These are phyloP conservation scores for Elsinoe australis DNA, from an alignment of 2,329 filamentous ascomycete species.

Conservation along the genomic window DNA sequence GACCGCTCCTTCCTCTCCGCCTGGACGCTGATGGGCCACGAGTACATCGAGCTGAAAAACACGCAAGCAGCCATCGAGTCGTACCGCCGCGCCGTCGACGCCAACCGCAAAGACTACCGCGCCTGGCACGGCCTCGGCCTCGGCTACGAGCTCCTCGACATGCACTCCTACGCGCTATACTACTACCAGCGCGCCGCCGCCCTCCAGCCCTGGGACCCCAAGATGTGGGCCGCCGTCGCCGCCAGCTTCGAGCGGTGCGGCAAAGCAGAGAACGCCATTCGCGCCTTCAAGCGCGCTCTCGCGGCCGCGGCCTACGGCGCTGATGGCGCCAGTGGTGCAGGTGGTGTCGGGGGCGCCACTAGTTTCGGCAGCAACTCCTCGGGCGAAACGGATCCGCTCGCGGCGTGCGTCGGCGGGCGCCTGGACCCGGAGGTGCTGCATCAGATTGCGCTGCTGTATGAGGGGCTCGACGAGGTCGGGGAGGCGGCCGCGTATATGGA, in stretches of 20 bases:
- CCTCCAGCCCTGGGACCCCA: constrained; percentile 88
- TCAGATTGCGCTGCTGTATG: constrained; percentile 84
- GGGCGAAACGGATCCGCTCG: constrained; percentile 33
- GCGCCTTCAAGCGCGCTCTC: constrained; percentile 85
- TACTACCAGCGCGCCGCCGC: constrained; percentile 96
- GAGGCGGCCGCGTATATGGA: constrained; percentile 94
- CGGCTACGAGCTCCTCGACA: constrained; percentile 94
- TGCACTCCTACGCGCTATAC: constrained; percentile 94
- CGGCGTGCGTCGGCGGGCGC: constrained; percentile 45
- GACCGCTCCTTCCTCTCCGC: constrained; percentile 87
- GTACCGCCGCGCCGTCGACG: constrained; percentile 88
- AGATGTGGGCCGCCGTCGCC: constrained; percentile 97
- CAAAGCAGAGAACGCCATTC: constrained; percentile 81
- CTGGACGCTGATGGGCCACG: constrained; percentile 98
- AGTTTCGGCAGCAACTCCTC: background rate
- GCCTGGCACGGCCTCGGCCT: constrained; percentile 97
- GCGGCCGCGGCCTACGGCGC: constrained; percentile 84
- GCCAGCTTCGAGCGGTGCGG: constrained; percentile 87
- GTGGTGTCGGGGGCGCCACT: constrained; percentile 38
- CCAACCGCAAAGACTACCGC: constrained; percentile 91
- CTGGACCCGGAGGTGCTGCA: constrained; percentile 87
- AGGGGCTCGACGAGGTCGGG: constrained; percentile 65
- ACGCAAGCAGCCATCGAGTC: constrained; percentile 96
- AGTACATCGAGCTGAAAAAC: constrained; percentile 98
- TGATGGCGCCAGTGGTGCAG: constrained; percentile 46